These are phyloP conservation scores for Albizia julibrissin DNA, from an alignment of 306 rosid genomes.

Conservation along the genomic window DNA sequence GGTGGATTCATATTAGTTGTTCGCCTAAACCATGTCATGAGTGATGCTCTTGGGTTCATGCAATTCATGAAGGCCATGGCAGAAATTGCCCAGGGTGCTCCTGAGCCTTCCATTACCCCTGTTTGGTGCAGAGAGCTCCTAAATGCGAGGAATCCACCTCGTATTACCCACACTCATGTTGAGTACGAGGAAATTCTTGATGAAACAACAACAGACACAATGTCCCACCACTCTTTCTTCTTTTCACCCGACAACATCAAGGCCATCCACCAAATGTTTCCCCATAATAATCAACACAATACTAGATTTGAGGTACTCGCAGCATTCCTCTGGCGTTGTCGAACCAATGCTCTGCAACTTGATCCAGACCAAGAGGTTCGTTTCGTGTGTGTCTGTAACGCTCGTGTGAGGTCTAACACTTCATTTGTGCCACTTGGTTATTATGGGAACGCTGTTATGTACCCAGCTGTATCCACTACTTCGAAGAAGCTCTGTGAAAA, in stretches of 20 bases:
- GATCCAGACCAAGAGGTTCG: background rate
- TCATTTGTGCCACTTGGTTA: background rate
- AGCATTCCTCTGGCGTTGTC: background rate
- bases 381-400: background rate
- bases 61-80: background rate
- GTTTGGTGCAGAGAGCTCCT: background rate
- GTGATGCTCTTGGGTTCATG: background rate
- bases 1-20: background rate
- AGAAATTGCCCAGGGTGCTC: background rate
- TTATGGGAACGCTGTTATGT: background rate
- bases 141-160: background rate
- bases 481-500: background rate
- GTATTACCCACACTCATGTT: background rate
- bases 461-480: background rate
- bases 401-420: background rate
- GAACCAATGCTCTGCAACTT: background rate
- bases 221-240: background rate
- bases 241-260: background rate
- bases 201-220: background rate
- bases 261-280: background rate
- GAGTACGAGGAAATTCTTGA: background rate
- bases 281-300: background rate
- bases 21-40: background rate
- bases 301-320: background rate
- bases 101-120: background rate